phyloP scores from a whole-genome alignment of 805 yeast genomes.

The Torulaspora quercuum region DNA sequence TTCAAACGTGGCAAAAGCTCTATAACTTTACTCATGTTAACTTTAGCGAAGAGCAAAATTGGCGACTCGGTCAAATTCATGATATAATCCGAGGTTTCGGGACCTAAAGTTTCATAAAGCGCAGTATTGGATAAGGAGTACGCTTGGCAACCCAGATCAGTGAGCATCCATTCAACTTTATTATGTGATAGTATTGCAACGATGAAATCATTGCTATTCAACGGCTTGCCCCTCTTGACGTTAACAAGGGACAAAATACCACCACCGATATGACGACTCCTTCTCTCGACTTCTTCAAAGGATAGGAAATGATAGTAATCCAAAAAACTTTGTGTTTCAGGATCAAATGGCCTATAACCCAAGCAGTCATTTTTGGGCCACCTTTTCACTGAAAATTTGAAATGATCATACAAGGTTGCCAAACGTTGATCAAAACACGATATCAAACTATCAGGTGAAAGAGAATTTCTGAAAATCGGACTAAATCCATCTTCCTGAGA shows the following conservation, averaged over 20 bases:
- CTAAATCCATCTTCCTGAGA: conserved; percentile 45
- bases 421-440: conserved; percentile 44
- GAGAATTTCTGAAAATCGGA: conserved; percentile 47
- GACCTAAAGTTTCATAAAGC: conserved; percentile 55
- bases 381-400: conserved; percentile 41
- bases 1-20: conserved; percentile 42
- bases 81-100: conserved; percentile 60
- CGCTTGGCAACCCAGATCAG: conserved; percentile 65
- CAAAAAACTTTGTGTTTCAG: conserved; percentile 39
- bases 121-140: conserved; percentile 55
- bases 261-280: conserved; percentile 51
- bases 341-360: conserved; percentile 42
- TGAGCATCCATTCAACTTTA: conserved; percentile 62
- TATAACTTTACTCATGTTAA: conserved; percentile 48
- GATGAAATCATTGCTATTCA: conserved; percentile 42
- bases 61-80: conserved; percentile 61
- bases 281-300: conserved; percentile 41
- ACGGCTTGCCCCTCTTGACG: conserved; percentile 33
- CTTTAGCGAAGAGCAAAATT: conserved; percentile 51
- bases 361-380: conserved; percentile 43
- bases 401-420: conserved; percentile 44
- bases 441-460: conserved; percentile 36
- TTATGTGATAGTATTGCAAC: conserved; percentile 57
- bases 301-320: conserved; percentile 44
- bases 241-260: conserved; percentile 49